Conservation (phyloP, 2,329 filamentous ascomycete genomes). For the Pyrenophora tritici-repentis region DNA sequence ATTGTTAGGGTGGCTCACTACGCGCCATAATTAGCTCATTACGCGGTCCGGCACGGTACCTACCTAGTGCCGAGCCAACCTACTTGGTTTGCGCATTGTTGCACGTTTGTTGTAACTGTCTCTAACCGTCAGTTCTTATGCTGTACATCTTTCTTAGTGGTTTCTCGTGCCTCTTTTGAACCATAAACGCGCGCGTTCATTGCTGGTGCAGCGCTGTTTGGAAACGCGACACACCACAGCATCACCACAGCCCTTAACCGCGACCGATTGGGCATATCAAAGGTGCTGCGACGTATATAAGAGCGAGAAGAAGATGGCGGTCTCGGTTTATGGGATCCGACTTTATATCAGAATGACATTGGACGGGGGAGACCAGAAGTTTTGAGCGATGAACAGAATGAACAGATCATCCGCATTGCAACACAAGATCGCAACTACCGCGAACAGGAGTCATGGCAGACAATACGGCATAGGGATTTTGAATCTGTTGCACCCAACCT, state of each 20-base stretch:
- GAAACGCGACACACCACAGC: background rate
- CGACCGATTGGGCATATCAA: background rate
- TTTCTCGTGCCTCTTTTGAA: background rate
- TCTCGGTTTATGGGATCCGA: background rate
- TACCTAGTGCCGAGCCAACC: too few relatives aligned
- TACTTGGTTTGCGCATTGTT: too few relatives aligned
- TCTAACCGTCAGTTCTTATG: too few relatives aligned
- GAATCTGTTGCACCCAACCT: background rate
- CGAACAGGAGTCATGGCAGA: slow-evolving; percentile 7
- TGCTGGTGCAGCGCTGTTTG: background rate
- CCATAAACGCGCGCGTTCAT: slow-evolving; percentile 1
- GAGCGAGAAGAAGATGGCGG: background rate
- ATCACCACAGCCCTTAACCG: background rate
- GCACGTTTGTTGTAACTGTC: too few relatives aligned
- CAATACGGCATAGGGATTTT: slow-evolving; percentile 4
- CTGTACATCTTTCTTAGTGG: too few relatives aligned
- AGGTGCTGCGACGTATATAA: background rate
- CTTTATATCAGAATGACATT: background rate
- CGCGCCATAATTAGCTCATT: too few relatives aligned
- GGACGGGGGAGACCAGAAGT: background rate
- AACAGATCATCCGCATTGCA: too few relatives aligned
- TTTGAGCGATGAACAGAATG: too few relatives aligned
- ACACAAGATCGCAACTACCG: background rate
- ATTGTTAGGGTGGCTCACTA: too few relatives aligned
- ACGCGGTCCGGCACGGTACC: too few relatives aligned